Evolutionary conservation across 805 yeast species (phyloP).

Genomic region (Candida patagonica): DNA sequence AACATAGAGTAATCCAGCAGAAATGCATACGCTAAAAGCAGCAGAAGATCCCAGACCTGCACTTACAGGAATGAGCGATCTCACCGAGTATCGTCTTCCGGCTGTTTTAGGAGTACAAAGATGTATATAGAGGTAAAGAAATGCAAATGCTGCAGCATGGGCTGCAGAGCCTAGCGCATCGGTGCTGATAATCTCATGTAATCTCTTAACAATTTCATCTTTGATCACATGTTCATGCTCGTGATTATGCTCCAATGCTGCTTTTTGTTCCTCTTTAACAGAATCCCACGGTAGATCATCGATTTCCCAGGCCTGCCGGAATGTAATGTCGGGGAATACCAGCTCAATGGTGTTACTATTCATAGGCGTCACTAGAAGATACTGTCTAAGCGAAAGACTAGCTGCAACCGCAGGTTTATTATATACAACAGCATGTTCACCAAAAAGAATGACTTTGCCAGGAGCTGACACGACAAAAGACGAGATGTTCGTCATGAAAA

Average conservation of each 20-base stretch:
- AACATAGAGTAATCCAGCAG: constrained; percentile 51
- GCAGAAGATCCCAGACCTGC: constrained; percentile 97
- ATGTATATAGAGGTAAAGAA: constrained; percentile 64
- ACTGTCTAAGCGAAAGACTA: constrained; percentile 78
- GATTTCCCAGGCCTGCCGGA: constrained; percentile 55
- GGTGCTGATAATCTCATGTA: constrained; percentile 28
- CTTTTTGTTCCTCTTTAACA: neutral
- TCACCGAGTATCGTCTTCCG: constrained; percentile 53
- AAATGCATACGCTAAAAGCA: constrained; percentile 72
- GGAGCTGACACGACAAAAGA: constrained; percentile 79
- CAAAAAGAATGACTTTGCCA: constrained; percentile 91
- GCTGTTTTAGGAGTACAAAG: constrained; percentile 40
- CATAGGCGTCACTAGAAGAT: constrained; percentile 50
- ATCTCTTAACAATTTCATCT: constrained; percentile 14
- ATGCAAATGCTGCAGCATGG: constrained; percentile 71
- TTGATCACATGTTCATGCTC: constrained; percentile 7
- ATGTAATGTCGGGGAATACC: constrained; percentile 76
- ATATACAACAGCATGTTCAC: constrained; percentile 95
- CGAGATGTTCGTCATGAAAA: neutral
- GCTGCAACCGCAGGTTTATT: constrained; percentile 95
- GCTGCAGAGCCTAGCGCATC: constrained; percentile 42
- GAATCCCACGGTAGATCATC: constrained; percentile 41
- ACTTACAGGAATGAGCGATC: constrained; percentile 87
- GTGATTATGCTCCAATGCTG: neutral
- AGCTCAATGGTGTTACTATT: constrained; percentile 41